Conservation (phyloP, 1,284 basidiomycete genomes). For the Trametes hirsuta region DNA sequence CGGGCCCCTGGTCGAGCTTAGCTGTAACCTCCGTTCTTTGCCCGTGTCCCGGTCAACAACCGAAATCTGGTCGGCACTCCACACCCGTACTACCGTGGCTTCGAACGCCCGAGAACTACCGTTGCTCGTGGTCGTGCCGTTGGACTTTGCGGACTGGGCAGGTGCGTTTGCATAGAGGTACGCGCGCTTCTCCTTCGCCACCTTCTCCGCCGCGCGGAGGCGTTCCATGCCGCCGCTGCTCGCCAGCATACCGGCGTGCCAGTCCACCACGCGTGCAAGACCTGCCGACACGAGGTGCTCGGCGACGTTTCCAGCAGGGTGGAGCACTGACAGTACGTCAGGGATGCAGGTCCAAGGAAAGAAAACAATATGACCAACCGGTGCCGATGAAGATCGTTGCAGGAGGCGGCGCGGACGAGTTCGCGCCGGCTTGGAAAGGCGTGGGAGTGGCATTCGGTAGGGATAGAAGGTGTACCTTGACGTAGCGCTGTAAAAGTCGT, state of each 20-base stretch:
- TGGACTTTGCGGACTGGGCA: constrained; percentile 46
- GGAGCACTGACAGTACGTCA: constrained; percentile 57
- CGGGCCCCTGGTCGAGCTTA: constrained; percentile 89
- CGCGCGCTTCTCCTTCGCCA: constrained; percentile 82
- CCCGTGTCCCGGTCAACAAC: constrained; percentile 74
- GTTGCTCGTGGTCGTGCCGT: constrained; percentile 43
- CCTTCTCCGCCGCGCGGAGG: constrained; percentile 83
- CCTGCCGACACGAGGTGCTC: constrained; percentile 87
- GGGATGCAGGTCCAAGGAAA: background rate
- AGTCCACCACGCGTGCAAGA: constrained; percentile 92
- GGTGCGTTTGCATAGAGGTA: constrained; percentile 76
- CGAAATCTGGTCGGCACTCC: constrained; percentile 92
- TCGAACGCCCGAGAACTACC: constrained; percentile 70
- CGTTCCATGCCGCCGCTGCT: constrained; percentile 82
- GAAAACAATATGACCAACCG: constrained; percentile 45
- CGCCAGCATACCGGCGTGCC: constrained; percentile 96
- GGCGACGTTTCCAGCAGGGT: constrained; percentile 94
- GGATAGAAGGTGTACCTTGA: constrained; percentile 88
- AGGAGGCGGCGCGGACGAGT: constrained; percentile 59
- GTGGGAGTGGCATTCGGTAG: constrained; percentile 82
- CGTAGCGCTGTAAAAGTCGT: constrained; percentile 86
- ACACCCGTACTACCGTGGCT: constrained; percentile 84
- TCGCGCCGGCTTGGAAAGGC: constrained; percentile 77
- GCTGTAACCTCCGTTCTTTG: constrained; percentile 84
- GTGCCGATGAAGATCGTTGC: constrained; percentile 90